Conservation (phyloP, 140 eudicot species). For the Senecio squalidus region DNA sequence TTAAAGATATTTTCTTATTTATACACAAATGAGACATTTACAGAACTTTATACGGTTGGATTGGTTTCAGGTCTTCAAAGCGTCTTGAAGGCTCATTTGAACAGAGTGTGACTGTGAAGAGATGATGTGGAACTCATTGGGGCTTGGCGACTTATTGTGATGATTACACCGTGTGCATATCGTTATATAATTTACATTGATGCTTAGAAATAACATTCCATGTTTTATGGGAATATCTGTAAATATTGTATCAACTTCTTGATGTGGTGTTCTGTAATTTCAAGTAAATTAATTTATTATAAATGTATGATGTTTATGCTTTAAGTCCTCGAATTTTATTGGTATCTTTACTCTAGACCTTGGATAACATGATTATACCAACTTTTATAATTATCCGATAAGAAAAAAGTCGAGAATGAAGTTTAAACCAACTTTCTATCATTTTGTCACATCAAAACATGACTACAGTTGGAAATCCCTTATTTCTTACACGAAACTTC, state of each 20-base stretch:
- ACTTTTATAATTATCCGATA: too few species aligned
- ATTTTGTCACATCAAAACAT: slow-evolving; percentile 3
- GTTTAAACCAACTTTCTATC: neutral
- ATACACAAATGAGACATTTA: neutral
- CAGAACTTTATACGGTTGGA: neutral
- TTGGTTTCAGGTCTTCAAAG: slow-evolving; percentile 30
- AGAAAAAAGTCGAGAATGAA: neutral
- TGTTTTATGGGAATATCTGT: slow-evolving; percentile 11
- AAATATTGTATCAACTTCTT: slow-evolving; percentile 1
- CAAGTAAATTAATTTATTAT: slow-evolving; percentile 11
- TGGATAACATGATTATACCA: slow-evolving; percentile 2
- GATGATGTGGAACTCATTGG: slow-evolving; percentile 9
- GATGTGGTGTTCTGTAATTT: slow-evolving; percentile 18
- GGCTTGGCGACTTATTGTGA: slow-evolving; percentile 19
- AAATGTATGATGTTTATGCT: neutral
- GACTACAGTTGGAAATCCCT: slow-evolving; percentile 9
- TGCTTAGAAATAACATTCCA: neutral
- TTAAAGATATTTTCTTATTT: too few species aligned
- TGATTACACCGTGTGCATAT: slow-evolving; percentile 7
- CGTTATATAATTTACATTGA: neutral
- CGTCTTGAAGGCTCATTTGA: slow-evolving; percentile 28
- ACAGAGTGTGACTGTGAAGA: neutral
- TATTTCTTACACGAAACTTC: neutral
- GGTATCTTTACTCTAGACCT: neutral
- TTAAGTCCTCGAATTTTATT: neutral